Evolutionary conservation across 371 early-diverging fungal genomes (phyloP), one percentile per base, ranked within the genome.

Genomic region (Nematocida sp.): DNA sequence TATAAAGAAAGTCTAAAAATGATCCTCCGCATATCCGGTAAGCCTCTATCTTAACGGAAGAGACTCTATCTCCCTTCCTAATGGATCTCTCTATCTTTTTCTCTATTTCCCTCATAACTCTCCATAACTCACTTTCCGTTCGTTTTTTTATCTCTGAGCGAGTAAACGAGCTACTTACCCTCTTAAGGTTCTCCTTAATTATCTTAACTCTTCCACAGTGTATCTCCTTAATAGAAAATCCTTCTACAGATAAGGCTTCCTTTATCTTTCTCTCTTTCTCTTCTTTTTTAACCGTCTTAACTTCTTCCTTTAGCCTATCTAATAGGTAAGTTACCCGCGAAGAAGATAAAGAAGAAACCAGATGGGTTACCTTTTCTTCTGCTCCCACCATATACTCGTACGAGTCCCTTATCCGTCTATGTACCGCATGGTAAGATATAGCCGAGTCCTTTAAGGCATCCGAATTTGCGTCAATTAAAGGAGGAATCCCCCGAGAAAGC

Each of bases 51-150:
- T 68, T 57, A 36, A 57, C 30, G 7, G 28, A 20, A 5, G 69
- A 28, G 16, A 68, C n/a, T 5, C 25, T 11, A n/a, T 28, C 36
- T 16, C n/a, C 30, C 1, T 32, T 40, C 0, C 18, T 7, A 9
- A 68, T 16, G 32, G 25, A 20, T 9, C 28, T 39, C 23, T 35
- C 35, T n/a, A 68, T 30, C 35, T 45, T 36, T 1, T 5, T 33
- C 36, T 68, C 69, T 25, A 68, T 56, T 28, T 68, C 69, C 32
- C 56, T 56, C 61, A 57, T 68, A 3, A 47, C 33, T n/a, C 32
- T 28, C 69, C 69, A 68, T 9, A 60, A 20, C 9, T 25, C 38
- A 18, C 38, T 45, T 35, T 68, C 69, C 36, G 61, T 60, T 16
- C 30, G 26, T 16, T 61, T 65, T 45, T 68, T 55, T 23, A 68